Evolutionary conservation across 768 basidiomycete genomes (phyloP), one percentile per base, ranked within the genome.

Genomic region (Suillus variegatus): DNA sequence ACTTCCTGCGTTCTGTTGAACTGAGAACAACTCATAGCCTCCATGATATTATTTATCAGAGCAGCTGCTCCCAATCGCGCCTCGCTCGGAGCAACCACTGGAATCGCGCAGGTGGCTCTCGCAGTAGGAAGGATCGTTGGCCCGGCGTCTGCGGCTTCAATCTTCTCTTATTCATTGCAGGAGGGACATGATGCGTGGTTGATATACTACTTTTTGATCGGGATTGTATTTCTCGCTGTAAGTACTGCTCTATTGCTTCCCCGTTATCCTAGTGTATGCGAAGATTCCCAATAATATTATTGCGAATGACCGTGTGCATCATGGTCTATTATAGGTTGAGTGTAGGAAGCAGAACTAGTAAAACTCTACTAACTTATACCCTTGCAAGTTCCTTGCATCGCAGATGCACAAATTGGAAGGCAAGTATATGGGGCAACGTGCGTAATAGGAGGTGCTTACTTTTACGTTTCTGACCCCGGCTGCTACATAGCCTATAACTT

Each of bases 1-100:
- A n/a, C 54, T n/a, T 55, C 18, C 12, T 36, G 12, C 12, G 3
- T 55, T 55, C 35, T 55, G 3, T 20, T 36, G 6, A 36, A 36
- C 35, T 55, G 32, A 55, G 3, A 36, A 55, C 6, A 32, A 7
- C 0, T 2, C 6, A 6, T 36, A 55, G 54, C 35, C 12, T 55
- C 49, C 22, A 14, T 52, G 49, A 16, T 20, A 4, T 44, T 40
- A 22, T 49, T 14, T 25, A 6, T 63, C 43, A 46, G 6, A 35
- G 13, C 10, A 66, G 75, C 54, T n/a, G 35, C 54, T 55, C 54
- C 54, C 35, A 55, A 36, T 36, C 54, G 54, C 3, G 54, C 54
- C 10, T 36, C 54, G 20, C 20, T 55, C 3, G 54, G 54, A 35
- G 54, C 54, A 36, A 55, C 54, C 32, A 55, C n/a, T 36, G 54